A percentile compares a stretch with the other conserved stretches of the same genome.
Conservation (phyloP, 2,329 filamentous ascomycete genomes). For the Falciphora oryzae region DNA sequence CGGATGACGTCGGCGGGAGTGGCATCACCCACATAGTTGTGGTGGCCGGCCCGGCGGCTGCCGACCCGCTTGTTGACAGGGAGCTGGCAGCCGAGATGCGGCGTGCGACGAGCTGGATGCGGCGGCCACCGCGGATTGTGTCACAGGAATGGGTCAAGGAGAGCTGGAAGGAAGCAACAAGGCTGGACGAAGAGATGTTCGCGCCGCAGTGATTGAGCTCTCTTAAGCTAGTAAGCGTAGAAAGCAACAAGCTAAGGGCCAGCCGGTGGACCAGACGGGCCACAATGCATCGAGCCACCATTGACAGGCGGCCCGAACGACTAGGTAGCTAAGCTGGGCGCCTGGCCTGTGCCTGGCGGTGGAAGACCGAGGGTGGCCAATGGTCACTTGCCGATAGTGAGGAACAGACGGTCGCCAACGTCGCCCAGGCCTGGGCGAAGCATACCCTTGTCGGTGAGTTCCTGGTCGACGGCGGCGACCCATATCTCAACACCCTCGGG, state of each 20-base stretch:
- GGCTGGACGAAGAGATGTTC: slow-evolving; percentile 72
- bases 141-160: slow-evolving; percentile 66
- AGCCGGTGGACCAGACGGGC: not conserved
- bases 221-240: not conserved
- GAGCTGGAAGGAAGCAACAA: slow-evolving; percentile 72
- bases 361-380: not conserved
- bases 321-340: not conserved
- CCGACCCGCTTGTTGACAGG: slow-evolving; percentile 29
- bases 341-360: too few species aligned
- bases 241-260: not conserved
- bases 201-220: slow-evolving; percentile 19
- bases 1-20: slow-evolving; percentile 42
- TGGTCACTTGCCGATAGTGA: slow-evolving; percentile 77
- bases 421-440: slow-evolving; percentile 86
- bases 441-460: slow-evolving; percentile 76
- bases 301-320: too few species aligned
- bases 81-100: slow-evolving; percentile 39
- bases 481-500: slow-evolving; percentile 71
- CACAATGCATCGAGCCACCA: not conserved
- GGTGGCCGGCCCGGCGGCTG: slow-evolving; percentile 27
- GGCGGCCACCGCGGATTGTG: slow-evolving; percentile 62
- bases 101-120: slow-evolving; percentile 36
- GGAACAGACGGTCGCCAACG: slow-evolving; percentile 82
- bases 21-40: slow-evolving; percentile 70
- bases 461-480: slow-evolving; percentile 72